Evolutionary conservation across 2,329 filamentous ascomycete genomes (phyloP).

Genomic region (Elsinoe necatrix): DNA sequence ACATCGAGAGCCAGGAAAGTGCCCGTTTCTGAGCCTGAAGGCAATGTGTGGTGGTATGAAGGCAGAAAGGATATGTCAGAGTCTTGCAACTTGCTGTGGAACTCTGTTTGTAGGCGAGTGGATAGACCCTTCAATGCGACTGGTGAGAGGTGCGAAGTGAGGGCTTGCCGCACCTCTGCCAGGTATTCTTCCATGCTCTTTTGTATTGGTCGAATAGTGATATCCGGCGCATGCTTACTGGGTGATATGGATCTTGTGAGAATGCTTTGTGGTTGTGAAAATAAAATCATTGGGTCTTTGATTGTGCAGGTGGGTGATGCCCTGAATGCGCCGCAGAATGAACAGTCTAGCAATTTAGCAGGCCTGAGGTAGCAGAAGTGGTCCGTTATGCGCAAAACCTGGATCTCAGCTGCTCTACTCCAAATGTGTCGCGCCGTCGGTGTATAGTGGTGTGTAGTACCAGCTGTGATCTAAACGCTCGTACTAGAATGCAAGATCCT

Average conservation of each 20-base stretch:
- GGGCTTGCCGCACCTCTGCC: constrained; percentile 34
- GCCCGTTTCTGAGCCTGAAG: constrained; percentile 50
- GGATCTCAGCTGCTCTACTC: background rate
- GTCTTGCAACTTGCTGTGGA: constrained; percentile 45
- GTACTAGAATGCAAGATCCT: background rate
- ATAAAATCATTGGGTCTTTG: constrained; percentile 1
- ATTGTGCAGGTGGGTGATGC: too few relatives aligned
- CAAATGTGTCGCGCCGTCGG: background rate
- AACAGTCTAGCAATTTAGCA: background rate
- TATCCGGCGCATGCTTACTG: constrained; percentile 10
- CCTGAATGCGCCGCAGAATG: background rate
- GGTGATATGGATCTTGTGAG: background rate
- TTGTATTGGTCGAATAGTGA: constrained; percentile 20
- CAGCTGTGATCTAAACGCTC: background rate
- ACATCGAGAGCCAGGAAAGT: constrained; percentile 56
- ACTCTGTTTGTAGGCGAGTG: constrained; percentile 41
- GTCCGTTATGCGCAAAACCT: background rate
- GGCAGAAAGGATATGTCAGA: constrained; percentile 57
- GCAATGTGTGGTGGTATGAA: constrained; percentile 55
- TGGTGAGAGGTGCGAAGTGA: constrained; percentile 37
- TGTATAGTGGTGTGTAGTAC: constrained; percentile 7
- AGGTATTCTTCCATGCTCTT: constrained; percentile 43
- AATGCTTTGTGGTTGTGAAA: background rate
- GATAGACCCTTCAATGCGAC: constrained; percentile 39
- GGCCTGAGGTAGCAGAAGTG: background rate